A percentile compares a stretch with the other conserved stretches of the same genome.
Conservation (phyloP, 352 stramenopile species). For the Globisporangium echinulatum region DNA sequence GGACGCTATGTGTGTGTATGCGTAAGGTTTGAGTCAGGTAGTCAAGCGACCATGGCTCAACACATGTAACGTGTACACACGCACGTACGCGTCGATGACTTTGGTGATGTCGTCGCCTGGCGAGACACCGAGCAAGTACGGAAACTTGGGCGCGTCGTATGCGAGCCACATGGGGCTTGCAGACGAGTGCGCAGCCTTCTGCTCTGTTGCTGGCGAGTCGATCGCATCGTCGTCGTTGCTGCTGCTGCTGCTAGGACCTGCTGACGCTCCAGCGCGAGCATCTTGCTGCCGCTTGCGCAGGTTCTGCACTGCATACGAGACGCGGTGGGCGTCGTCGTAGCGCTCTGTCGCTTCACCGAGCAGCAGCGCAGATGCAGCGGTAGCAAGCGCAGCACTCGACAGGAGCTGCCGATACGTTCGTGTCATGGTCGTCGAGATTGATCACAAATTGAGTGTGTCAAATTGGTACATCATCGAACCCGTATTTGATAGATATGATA, state of each 20-base stretch:
- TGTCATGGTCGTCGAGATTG: background rate
- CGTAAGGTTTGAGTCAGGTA: background rate
- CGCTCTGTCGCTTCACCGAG: conserved; percentile 32
- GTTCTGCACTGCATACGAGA: conserved; percentile 29
- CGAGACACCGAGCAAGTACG: conserved; percentile 56
- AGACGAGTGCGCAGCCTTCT: background rate
- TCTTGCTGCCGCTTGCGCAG: conserved; percentile 14
- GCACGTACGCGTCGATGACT: conserved; percentile 23
- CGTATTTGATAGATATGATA: too few species aligned
- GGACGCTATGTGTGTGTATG: conserved; percentile 4
- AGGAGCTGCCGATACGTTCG: conserved; percentile 6
- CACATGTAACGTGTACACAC: background rate
- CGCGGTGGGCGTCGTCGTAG: conserved; percentile 31
- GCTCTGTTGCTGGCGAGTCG: conserved; percentile 4
- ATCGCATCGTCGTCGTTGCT: background rate
- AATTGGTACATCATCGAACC: too few species aligned
- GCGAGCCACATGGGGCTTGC: conserved; percentile 32
- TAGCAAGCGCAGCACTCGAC: conserved; percentile 11
- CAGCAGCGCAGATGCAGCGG: conserved; percentile 18
- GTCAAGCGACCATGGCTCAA: background rate
- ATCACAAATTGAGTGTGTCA: background rate
- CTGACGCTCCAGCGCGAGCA: background rate
- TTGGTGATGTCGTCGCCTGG: conserved; percentile 38
- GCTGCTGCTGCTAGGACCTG: background rate
- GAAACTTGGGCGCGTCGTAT: conserved; percentile 47